phyloP scores from a whole-genome alignment of 768 basidiomycete genomes.

The Boletus subparvulus region DNA sequence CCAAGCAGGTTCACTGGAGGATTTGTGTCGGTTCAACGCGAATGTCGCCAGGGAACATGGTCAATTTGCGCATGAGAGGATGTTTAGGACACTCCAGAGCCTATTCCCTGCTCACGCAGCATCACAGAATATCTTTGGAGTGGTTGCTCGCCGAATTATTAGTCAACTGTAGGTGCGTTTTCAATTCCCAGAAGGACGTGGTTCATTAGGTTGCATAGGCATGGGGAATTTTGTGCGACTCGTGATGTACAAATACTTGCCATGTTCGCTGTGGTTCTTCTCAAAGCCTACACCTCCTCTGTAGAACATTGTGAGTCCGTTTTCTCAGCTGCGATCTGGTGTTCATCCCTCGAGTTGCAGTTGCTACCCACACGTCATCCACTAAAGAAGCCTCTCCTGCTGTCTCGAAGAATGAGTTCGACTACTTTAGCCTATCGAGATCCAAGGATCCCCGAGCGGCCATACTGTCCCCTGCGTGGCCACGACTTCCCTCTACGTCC shows the following conservation, averaged over 20 bases:
- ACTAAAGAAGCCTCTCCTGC: conserved; percentile 17
- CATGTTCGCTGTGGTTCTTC: conserved; percentile 67
- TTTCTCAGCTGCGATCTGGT: background rate
- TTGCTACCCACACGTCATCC: conserved; percentile 13
- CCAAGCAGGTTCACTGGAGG: conserved; percentile 38
- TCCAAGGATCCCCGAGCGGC: conserved; percentile 39
- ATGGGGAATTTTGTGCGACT: conserved; percentile 40
- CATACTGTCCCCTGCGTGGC: conserved; percentile 52
- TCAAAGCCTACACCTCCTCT: conserved; percentile 42
- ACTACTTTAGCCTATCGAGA: conserved; percentile 56
- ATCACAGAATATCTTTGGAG: conserved; percentile 26
- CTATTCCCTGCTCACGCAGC: conserved; percentile 39
- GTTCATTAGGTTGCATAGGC: conserved; percentile 32
- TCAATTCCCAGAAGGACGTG: background rate
- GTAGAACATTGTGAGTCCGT: conserved; percentile 15
- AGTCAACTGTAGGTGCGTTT: conserved; percentile 46
- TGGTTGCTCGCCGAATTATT: conserved; percentile 40
- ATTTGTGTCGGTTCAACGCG: conserved; percentile 61
- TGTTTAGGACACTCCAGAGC: conserved; percentile 56
- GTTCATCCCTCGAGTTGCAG: background rate
- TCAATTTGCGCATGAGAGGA: conserved; percentile 67
- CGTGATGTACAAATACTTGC: conserved; percentile 83
- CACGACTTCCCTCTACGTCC: conserved; percentile 46
- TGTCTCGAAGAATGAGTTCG: conserved; percentile 36
- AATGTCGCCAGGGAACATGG: conserved; percentile 55